Evolutionary conservation across 441 rosid genomes (phyloP), one percentile per base, ranked within the genome.

Genomic region (Euphorbia celastroides): DNA sequence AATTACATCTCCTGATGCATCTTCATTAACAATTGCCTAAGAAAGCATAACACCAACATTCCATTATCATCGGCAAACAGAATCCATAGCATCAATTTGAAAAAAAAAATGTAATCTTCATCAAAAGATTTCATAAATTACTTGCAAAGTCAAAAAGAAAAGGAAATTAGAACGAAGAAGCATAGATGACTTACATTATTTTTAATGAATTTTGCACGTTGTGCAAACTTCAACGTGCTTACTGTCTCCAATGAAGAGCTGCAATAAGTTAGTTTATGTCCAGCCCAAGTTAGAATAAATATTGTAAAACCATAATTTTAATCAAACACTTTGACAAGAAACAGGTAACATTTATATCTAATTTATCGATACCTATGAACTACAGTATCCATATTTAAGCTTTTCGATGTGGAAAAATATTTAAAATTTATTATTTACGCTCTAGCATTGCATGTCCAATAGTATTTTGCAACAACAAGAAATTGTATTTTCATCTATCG

Each of bases 181-280:
- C 20, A 10, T 68, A 60, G 31, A 41, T 67, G 34, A 75, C 83
- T 41, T 88, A 92, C 99, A 72, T 95, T 95, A 77, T 95, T 95
- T 82, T 86, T 92, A 16, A 95, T 90, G 78, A 88, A 90, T 71
- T 95, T 95, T 63, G 99, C 99, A 67, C 99, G 95, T 78, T 95
- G 98, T 25, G 98, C 99, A 80, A 95, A 95, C 88, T 95, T 95
- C 83, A 92, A 80, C 54, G 99, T 95, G 82, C 98, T 90, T 66
- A 92, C 62, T 26, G 99, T 95, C 90, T 95, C 99, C 83, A 90
- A 19, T 14, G 96, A 90, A 78, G 90, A 90, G 69, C 99, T 94
- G 86, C 84, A 80, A 56, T 57, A 14, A 50, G 58, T 32, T n/a
- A n/a, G 44, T 42, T 16, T 52, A 0, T 9, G 30, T 9, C n/a